Conservation (phyloP, 2,329 filamentous ascomycete species). For the Xylariales sp. region DNA sequence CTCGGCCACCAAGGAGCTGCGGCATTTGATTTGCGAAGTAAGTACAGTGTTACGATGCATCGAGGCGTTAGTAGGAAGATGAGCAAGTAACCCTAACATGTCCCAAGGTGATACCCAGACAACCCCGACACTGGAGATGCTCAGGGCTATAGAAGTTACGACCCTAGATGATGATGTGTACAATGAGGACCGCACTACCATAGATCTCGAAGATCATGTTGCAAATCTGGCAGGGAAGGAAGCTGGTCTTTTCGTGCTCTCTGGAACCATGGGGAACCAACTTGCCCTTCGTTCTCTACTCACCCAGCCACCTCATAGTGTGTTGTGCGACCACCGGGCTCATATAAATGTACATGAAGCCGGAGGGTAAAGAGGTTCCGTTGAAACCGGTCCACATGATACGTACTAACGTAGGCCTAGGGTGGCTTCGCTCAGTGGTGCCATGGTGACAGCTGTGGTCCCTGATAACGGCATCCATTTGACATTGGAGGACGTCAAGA, state of each 20-base stretch:
- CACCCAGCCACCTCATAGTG: conserved; percentile 62
- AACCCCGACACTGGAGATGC: conserved; percentile 66
- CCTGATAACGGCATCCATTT: conserved; percentile 34
- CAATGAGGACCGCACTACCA: conserved; percentile 66
- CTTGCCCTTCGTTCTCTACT: conserved; percentile 68
- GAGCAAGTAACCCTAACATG: not conserved
- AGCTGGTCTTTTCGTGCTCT: conserved; percentile 65
- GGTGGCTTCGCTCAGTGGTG: conserved; percentile 60
- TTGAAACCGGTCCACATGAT: too few relatives aligned
- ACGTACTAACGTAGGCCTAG: conserved; percentile 9
- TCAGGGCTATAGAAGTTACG: conserved; percentile 62
- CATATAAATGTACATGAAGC: conserved; percentile 62
- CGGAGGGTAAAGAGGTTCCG: conserved; percentile 39
- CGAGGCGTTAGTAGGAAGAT: not conserved
- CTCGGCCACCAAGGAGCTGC: conserved; percentile 25
- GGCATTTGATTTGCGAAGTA: conserved; percentile 27
- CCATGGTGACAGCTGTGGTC: conserved; percentile 46
- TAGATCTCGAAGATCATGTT: conserved; percentile 60
- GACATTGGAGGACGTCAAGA: conserved; percentile 36
- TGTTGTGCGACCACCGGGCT: conserved; percentile 63
- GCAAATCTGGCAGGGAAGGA: conserved; percentile 63
- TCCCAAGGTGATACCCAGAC: conserved; percentile 60
- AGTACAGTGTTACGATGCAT: conserved; percentile 10
- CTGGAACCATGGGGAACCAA: conserved; percentile 80
- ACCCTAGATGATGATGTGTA: conserved; percentile 76